phyloP scores from a whole-genome alignment of 2,329 filamentous ascomycete genomes.

The Arthrobotrys megalospora region DNA sequence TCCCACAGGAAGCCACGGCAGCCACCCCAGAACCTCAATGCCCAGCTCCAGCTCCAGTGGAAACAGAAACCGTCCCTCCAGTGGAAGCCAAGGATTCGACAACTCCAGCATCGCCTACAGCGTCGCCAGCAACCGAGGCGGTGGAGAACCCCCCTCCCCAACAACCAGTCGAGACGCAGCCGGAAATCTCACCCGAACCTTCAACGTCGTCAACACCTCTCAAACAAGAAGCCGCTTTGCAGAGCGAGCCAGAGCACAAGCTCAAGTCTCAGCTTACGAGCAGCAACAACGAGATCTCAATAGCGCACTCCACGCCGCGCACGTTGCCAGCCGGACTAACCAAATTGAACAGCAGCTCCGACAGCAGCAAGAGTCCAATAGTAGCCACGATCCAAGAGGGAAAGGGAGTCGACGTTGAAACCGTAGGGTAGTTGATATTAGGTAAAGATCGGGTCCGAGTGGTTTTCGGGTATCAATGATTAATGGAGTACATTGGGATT shows the following conservation, averaged over 20 bases:
- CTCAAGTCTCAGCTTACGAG: slow-evolving; percentile 14
- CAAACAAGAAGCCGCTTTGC: slow-evolving; percentile 11
- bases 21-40: slow-evolving; percentile 23
- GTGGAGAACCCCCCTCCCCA: slow-evolving; percentile 2
- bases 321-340: slow-evolving; percentile 43
- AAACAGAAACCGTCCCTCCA: slow-evolving; percentile 17
- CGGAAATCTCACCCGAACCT: slow-evolving; percentile 23
- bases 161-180: slow-evolving; percentile 28
- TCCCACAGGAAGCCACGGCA: slow-evolving; percentile 12
- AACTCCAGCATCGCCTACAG: slow-evolving; percentile 35
- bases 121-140: slow-evolving; percentile 3
- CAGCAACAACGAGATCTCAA: slow-evolving; percentile 44
- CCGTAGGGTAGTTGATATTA: slow-evolving; percentile 2
- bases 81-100: not conserved
- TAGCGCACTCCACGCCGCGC: slow-evolving; percentile 56
- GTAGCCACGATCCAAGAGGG: slow-evolving; percentile 14
- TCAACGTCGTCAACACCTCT: slow-evolving; percentile 37
- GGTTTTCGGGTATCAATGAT: not conserved
- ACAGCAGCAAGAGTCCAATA: slow-evolving; percentile 30
- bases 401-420: slow-evolving; percentile 44
- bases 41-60: not conserved
- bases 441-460: not conserved
- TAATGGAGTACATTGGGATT: not conserved
- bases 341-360: slow-evolving; percentile 38
- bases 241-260: slow-evolving; percentile 27